phyloP scores from a whole-genome alignment of 1,139 yeast genomes.

The Blastobotrys serpentis region DNA sequence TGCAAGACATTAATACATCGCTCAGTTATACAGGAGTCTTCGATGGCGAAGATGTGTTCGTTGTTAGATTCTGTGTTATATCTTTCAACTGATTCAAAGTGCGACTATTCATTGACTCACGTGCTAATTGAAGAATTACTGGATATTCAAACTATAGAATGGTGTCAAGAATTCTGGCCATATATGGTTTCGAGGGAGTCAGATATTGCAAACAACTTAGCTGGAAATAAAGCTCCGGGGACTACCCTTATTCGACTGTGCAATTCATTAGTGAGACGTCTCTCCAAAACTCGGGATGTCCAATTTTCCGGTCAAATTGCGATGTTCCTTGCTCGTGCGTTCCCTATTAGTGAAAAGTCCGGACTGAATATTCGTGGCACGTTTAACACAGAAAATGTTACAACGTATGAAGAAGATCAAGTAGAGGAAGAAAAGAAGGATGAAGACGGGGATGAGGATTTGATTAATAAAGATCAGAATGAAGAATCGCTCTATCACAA shows the following conservation, averaged over 20 bases:
- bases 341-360: slow-evolving; percentile 41
- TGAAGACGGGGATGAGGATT: slow-evolving; percentile 20
- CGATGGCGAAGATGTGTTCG: slow-evolving; percentile 18
- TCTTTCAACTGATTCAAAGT: slow-evolving; percentile 21
- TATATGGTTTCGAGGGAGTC: slow-evolving; percentile 36
- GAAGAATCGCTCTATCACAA: slow-evolving; percentile 22
- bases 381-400: slow-evolving; percentile 39
- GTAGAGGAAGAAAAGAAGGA: slow-evolving; percentile 14
- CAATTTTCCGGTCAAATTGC: slow-evolving; percentile 41
- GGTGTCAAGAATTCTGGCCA: slow-evolving; percentile 40
- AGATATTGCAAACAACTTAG: slow-evolving; percentile 31
- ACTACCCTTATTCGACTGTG: slow-evolving; percentile 41
- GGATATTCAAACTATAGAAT: slow-evolving; percentile 38
- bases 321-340: slow-evolving; percentile 40
- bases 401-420: slow-evolving; percentile 30
- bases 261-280: slow-evolving; percentile 39
- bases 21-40: not conserved
- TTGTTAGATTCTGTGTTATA: slow-evolving; percentile 26
- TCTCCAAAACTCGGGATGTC: slow-evolving; percentile 40
- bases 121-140: slow-evolving; percentile 39
- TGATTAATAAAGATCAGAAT: not conserved
- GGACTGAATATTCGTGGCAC: slow-evolving; percentile 42
- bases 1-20: slow-evolving; percentile 2
- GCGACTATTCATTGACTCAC: slow-evolving; percentile 32
- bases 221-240: slow-evolving; percentile 40